Percentiles rank a stretch among this genome's conserved stretches.
These are phyloP conservation scores for Laguncularia racemosa DNA, from an alignment of 345 rosid genomes.

Conservation along the genomic window DNA sequence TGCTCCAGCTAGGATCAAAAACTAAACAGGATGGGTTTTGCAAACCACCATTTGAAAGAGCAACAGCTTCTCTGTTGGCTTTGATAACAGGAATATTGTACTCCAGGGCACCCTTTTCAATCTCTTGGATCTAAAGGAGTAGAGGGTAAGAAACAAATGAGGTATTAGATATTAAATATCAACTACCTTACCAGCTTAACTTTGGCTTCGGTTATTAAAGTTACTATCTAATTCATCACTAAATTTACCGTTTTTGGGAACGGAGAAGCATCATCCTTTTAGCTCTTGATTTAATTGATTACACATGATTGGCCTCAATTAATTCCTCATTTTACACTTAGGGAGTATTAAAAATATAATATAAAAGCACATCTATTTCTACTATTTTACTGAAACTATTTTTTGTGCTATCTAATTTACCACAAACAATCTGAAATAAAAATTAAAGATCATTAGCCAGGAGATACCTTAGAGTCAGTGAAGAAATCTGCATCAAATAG, in stretches of 20 bases:
- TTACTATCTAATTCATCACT: too few relatives aligned
- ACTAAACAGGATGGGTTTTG: conserved; percentile 55
- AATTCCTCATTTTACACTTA: too few relatives aligned
- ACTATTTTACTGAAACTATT: background rate
- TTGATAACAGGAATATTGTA: conserved; percentile 47
- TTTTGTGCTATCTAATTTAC: too few relatives aligned
- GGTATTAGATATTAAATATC: background rate
- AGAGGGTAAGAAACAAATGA: background rate
- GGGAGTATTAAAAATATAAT: too few relatives aligned
- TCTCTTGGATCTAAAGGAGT: conserved; percentile 36
- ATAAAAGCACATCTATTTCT: too few relatives aligned
- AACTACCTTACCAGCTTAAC: background rate
- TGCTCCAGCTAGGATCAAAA: conserved; percentile 60
- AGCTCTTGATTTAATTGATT: too few relatives aligned
- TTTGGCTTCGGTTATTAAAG: background rate
- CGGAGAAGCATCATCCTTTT: too few relatives aligned
- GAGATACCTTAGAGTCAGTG: conserved; percentile 51
- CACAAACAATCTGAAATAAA: background rate
- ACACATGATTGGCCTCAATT: too few relatives aligned
- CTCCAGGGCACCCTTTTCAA: conserved; percentile 49
- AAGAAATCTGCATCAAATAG: conserved; percentile 62
- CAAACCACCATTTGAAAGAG: conserved; percentile 64
- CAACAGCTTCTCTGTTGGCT: conserved; percentile 59
- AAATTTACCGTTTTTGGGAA: too few relatives aligned
- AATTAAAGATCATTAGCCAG: background rate